Evolutionary conservation across 2,329 filamentous ascomycete genomes (phyloP).

Genomic region (Chaetomium olivaceum): DNA sequence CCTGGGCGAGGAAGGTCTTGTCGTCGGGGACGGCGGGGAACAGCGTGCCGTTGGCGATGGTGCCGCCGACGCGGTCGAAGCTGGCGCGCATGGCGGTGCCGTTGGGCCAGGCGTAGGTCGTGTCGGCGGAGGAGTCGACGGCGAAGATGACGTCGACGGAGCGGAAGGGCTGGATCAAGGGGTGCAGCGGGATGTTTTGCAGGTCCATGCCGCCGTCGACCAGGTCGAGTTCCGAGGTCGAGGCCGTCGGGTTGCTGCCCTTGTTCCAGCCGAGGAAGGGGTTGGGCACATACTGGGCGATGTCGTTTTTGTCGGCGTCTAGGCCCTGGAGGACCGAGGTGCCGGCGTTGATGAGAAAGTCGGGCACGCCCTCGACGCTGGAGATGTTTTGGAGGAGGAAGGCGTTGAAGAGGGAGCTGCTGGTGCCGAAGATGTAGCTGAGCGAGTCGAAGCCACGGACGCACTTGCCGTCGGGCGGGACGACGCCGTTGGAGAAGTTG

Average conservation of each 20-base stretch:
- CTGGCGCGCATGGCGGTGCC: slow-evolving; percentile 59
- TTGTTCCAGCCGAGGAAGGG: slow-evolving; percentile 58
- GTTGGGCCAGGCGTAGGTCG: slow-evolving; percentile 58
- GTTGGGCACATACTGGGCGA: slow-evolving; percentile 59
- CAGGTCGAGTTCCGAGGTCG: slow-evolving; percentile 44
- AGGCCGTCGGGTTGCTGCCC: slow-evolving; percentile 40
- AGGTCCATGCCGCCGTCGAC: slow-evolving; percentile 53
- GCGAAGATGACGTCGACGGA: slow-evolving; percentile 64
- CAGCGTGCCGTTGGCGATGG: slow-evolving; percentile 53
- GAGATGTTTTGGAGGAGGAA: slow-evolving; percentile 66
- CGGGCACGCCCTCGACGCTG: slow-evolving; percentile 43
- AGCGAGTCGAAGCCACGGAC: slow-evolving; percentile 79
- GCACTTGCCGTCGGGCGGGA: slow-evolving; percentile 61
- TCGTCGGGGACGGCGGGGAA: slow-evolving; percentile 61
- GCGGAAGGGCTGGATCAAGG: slow-evolving; percentile 52
- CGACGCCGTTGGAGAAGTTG: slow-evolving; percentile 53
- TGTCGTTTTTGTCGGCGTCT: slow-evolving; percentile 52
- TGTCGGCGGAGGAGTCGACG: slow-evolving; percentile 65
- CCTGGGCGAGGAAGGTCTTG: slow-evolving; percentile 57
- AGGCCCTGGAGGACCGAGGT: slow-evolving; percentile 54
- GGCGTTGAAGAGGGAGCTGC: slow-evolving; percentile 80
- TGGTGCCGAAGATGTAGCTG: slow-evolving; percentile 84
- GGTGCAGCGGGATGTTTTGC: slow-evolving; percentile 55
- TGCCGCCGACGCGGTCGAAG: slow-evolving; percentile 53
- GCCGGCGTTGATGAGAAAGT: slow-evolving; percentile 54